Evolutionary conservation across 176 grass and related monocot genomes (phyloP).

Genomic region (Carex cristatella): DNA sequence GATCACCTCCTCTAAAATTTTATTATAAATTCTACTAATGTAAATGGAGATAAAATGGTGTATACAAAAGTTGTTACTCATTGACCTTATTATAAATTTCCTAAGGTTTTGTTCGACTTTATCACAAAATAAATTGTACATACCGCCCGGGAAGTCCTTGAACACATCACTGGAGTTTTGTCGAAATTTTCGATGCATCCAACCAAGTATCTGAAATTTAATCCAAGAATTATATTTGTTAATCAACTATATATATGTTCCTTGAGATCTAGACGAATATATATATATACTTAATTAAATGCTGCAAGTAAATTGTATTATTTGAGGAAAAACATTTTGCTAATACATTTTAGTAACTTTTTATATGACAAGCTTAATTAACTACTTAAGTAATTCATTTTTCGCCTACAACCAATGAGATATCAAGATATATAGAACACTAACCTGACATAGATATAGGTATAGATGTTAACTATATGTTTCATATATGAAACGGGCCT

Average conservation of each 20-base stretch:
- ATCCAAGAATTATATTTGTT: not conserved
- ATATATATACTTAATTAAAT: not conserved
- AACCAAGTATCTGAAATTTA: constrained; percentile 61
- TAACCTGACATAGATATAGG: not conserved
- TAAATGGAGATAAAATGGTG: not conserved
- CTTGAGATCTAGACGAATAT: too few species aligned
- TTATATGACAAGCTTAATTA: not conserved
- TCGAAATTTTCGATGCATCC: constrained; percentile 92
- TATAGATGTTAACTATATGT: not conserved
- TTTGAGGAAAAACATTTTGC: not conserved
- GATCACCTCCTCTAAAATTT: not conserved
- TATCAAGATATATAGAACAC: not conserved
- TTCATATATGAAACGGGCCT: too few species aligned
- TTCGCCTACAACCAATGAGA: not conserved
- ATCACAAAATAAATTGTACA: not conserved
- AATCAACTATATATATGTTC: not conserved
- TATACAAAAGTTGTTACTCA: not conserved
- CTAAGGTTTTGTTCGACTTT: not conserved
- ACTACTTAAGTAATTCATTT: not conserved
- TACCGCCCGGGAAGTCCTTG: constrained; percentile 70
- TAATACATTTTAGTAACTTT: not conserved
- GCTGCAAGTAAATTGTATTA: not conserved
- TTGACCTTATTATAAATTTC: not conserved
- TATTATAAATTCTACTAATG: not conserved
- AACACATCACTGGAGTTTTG: constrained; percentile 64